Evolutionary conservation across 495 filamentous ascomycete genomes (phyloP), one percentile per base, ranked within the genome.

Genomic region (Hypoxylon rickii): DNA sequence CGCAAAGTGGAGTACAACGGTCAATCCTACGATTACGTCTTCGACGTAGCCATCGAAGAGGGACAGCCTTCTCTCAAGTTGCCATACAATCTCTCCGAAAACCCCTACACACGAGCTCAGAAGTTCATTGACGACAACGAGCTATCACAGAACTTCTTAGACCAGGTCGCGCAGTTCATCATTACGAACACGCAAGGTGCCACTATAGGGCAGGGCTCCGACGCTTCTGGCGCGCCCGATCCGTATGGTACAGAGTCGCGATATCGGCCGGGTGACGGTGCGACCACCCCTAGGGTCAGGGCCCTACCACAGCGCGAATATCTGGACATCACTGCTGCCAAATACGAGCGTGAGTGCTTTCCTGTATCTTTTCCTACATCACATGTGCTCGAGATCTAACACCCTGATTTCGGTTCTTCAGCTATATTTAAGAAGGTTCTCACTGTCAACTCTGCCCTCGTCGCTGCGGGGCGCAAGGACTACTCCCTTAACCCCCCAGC

Each of bases 1-100:
- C 79, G 79, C 38, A 83, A 83, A 67, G 76, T 79, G n/a, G 74
- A 86, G 34, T 89, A 92, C 65, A 70, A 86, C 1, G 95, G 95
- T 17, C 84, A 92, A 68, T 89, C 96, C 48, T 99, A 95, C 67
- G 95, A 99, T 63, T 97, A 89, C 68, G 95, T 99, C 41, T 99
- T 97, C 59, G 93, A 97, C 66, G 94, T 99, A 19, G 95, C 97
- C 63, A 93, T 97, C 51, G 89, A 96, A 66, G 95, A 97, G 55
- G 95, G 94, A 31, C 90, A 93, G 58, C 95, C 95, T 21, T 84
- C 94, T 2, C 79, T 97, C 24, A 97, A 97, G 65, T 78, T 99
- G 22, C 93, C 95, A 1, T 97, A 89, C 68, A 97, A 99, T 67
- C 78, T 89, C 32, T 89, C 87, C 3, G 87, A 97, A 67, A 97